These are phyloP conservation scores for Penicillium freii DNA, from an alignment of 2,329 filamentous ascomycete species.

Conservation along the genomic window DNA sequence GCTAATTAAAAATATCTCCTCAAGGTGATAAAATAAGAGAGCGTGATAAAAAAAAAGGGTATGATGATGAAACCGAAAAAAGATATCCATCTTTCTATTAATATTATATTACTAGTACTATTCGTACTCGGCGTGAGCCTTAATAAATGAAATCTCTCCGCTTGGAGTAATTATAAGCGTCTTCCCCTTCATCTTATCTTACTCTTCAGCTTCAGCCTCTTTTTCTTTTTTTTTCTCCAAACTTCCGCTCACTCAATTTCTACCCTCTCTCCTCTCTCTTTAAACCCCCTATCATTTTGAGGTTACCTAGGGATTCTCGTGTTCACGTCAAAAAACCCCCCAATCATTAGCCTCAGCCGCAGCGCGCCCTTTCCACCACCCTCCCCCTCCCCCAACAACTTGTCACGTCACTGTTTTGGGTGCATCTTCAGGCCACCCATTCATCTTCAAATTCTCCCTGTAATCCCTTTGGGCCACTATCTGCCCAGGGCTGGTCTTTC, in stretches of 20 bases:
- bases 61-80: constrained; percentile 9
- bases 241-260: constrained; percentile 9
- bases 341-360: constrained; percentile 27
- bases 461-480: constrained; percentile 15
- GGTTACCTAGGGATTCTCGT: constrained; percentile 9
- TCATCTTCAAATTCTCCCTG: constrained; percentile 1
- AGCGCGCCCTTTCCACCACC: constrained; percentile 26
- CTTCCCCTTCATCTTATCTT: constrained; percentile 19
- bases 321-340: constrained; percentile 1
- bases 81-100: constrained; percentile 4
- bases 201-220: constrained; percentile 14
- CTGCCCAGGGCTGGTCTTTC: constrained; percentile 13
- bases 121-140: constrained; percentile 13
- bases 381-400: constrained; percentile 16
- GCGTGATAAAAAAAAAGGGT: neutral
- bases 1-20: constrained; percentile 23
- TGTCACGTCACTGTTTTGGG: constrained; percentile 21
- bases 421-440: constrained; percentile 20
- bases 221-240: neutral
- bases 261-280: neutral
- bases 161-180: constrained; percentile 12
- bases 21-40: neutral
- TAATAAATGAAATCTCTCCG: constrained; percentile 17
- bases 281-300: neutral
- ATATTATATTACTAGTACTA: neutral